A percentile compares a stretch with the other conserved stretches of the same genome.
These are phyloP conservation scores for Dichomitus squalens DNA, from an alignment of 1,284 basidiomycete species.

Conservation along the genomic window DNA sequence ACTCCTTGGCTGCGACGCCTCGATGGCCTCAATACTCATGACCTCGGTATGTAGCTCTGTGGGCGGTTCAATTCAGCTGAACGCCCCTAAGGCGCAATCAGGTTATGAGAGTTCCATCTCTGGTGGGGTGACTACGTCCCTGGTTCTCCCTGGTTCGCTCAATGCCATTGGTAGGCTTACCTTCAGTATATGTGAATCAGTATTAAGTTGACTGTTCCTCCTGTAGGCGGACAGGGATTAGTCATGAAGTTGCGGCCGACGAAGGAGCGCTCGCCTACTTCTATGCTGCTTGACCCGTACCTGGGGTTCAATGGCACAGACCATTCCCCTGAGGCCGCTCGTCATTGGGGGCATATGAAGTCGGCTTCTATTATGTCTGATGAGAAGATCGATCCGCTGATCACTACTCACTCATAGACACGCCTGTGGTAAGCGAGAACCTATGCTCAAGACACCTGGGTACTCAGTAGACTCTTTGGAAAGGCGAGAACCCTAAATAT, in stretches of 20 bases:
- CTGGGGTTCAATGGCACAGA: slow-evolving; percentile 38
- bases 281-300: slow-evolving; percentile 51
- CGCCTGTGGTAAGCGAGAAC: slow-evolving; percentile 37
- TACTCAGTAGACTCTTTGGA: slow-evolving; percentile 13
- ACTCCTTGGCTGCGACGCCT: slow-evolving; percentile 53
- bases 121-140: slow-evolving; percentile 69
- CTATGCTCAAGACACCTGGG: background rate
- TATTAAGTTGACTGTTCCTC: background rate
- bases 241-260: slow-evolving; percentile 54
- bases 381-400: background rate
- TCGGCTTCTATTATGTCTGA: slow-evolving; percentile 19
- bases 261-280: slow-evolving; percentile 43
- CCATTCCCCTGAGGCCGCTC: slow-evolving; percentile 18
- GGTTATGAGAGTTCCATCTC: slow-evolving; percentile 32
- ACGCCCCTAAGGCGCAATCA: too few relatives aligned
- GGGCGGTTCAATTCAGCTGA: too few relatives aligned
- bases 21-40: slow-evolving; percentile 51
- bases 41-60: slow-evolving; percentile 52
- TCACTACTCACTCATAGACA: slow-evolving; percentile 29
- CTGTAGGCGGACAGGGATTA: slow-evolving; percentile 47
- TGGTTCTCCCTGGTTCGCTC: slow-evolving; percentile 62
- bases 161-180: slow-evolving; percentile 51
- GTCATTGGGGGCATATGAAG: slow-evolving; percentile 50
- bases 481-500: slow-evolving; percentile 26
- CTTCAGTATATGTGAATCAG: background rate